These are phyloP conservation scores for Plantago coronopus DNA, from an alignment of 305 asterid genomes.

Conservation along the genomic window DNA sequence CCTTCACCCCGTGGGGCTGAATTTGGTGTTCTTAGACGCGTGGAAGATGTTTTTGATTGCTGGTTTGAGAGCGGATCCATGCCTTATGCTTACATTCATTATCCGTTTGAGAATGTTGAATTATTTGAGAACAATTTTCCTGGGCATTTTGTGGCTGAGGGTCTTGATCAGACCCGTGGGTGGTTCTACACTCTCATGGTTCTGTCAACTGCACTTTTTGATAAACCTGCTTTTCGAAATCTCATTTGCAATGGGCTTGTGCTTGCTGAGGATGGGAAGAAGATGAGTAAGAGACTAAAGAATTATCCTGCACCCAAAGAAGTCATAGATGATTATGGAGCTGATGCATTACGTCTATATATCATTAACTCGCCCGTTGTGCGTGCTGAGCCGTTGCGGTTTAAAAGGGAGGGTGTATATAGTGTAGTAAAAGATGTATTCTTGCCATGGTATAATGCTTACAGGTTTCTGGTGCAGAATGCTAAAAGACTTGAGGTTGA, in stretches of 20 bases:
- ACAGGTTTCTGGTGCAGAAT: constrained; percentile 95
- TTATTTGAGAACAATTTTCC: constrained; percentile 91
- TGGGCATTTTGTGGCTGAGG: constrained; percentile 98
- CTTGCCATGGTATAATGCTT: constrained; percentile 98
- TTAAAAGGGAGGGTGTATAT: constrained; percentile 87
- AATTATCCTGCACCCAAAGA: constrained; percentile 91
- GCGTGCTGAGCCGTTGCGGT: constrained; percentile 94
- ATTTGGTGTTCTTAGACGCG: constrained; percentile 79
- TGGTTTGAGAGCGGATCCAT: constrained; percentile 99
- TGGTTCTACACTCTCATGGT: constrained; percentile 99
- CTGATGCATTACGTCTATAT: constrained; percentile 89
- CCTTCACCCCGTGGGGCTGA: constrained; percentile 83
- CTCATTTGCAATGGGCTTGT: constrained; percentile 98
- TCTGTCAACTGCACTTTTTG: constrained; percentile 88
- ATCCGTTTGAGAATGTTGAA: constrained; percentile 89
- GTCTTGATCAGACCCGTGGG: constrained; percentile 97
- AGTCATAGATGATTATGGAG: constrained; percentile 90
- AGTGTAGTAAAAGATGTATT: constrained; percentile 91
- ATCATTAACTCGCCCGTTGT: constrained; percentile 97
- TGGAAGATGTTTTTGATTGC: constrained; percentile 96
- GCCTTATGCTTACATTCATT: constrained; percentile 97
- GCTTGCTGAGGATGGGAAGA: constrained; percentile 94
- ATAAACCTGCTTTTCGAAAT: constrained; percentile 90
- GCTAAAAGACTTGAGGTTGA: constrained; percentile 89
- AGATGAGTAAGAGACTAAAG: constrained; percentile 92